phyloP scores from a whole-genome alignment of 148 eudicot genomes.

The Cornus florida region DNA sequence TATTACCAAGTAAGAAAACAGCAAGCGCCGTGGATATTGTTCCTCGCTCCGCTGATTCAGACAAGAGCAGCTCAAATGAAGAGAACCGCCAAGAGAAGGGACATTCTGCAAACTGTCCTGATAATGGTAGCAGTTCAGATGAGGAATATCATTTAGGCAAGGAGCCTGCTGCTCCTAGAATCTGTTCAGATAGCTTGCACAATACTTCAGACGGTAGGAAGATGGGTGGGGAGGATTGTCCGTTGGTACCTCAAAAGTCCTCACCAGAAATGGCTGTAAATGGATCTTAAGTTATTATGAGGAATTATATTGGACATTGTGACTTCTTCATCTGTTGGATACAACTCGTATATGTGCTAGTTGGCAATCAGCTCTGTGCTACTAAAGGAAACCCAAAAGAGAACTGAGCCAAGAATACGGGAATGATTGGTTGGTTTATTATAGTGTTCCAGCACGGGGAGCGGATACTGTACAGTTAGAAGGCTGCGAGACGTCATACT shows the following conservation, averaged over 20 bases:
- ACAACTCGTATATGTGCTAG: conserved; percentile 1
- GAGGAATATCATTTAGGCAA: conserved; percentile 18
- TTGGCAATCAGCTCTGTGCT: neutral
- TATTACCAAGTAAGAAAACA: conserved; percentile 63
- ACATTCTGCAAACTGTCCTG: conserved; percentile 14
- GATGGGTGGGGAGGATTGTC: conserved; percentile 41
- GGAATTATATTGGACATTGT: neutral
- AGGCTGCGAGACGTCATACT: conserved; percentile 3
- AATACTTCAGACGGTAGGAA: conserved; percentile 40
- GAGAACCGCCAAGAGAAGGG: conserved; percentile 33
- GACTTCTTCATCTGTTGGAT: neutral
- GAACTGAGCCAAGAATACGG: neutral
- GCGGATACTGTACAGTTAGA: conserved; percentile 43
- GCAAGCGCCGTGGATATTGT: conserved; percentile 24
- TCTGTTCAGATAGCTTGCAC: conserved; percentile 28
- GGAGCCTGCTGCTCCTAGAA: conserved; percentile 33
- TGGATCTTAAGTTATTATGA: conserved; percentile 50
- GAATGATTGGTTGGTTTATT: neutral
- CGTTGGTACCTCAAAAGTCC: conserved; percentile 41
- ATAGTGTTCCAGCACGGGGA: conserved; percentile 9
- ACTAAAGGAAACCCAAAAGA: neutral
- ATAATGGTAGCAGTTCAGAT: conserved; percentile 25
- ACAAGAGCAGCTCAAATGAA: conserved; percentile 37
- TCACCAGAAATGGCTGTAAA: conserved; percentile 69
- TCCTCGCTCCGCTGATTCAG: conserved; percentile 26